phyloP scores from a whole-genome alignment of 805 yeast genomes.

The Cyberlindnera xishuangbannaensis region DNA sequence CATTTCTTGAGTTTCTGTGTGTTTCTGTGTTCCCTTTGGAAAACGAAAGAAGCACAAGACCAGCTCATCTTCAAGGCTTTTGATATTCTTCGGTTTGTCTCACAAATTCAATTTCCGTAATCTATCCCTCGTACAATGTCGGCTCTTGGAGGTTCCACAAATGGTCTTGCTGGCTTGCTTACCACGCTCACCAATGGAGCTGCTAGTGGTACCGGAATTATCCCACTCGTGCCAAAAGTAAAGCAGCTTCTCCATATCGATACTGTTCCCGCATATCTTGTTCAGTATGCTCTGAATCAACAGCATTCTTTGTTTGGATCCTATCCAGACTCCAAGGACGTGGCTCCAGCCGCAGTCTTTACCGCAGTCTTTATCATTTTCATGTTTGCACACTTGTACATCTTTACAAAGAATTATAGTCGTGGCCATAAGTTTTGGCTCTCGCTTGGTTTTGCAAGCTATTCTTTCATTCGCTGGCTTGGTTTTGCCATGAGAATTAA shows the following conservation, averaged over 20 bases:
- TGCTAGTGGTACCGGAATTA: constrained; percentile 46
- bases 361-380: constrained; percentile 46
- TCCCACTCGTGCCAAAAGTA: constrained; percentile 27
- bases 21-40: no score
- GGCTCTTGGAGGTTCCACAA: constrained; percentile 13
- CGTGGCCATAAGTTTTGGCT: constrained; percentile 60
- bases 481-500: constrained; percentile 54
- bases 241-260: constrained; percentile 31
- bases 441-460: constrained; percentile 47
- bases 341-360: constrained; percentile 57
- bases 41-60: no score
- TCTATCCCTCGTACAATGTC: neutral
- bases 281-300: constrained; percentile 30
- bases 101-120: neutral
- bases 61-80: no score
- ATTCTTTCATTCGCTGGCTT: constrained; percentile 45
- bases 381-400: constrained; percentile 37
- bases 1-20: no score
- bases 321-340: constrained; percentile 48
- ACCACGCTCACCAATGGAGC: constrained; percentile 32
- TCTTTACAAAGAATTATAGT: constrained; percentile 42
- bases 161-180: constrained; percentile 1
- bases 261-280: constrained; percentile 35
- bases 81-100: no score
- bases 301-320: constrained; percentile 58